These are phyloP conservation scores for Picea mariana DNA, from an alignment of 83 land plant species.

Conservation along the genomic window DNA sequence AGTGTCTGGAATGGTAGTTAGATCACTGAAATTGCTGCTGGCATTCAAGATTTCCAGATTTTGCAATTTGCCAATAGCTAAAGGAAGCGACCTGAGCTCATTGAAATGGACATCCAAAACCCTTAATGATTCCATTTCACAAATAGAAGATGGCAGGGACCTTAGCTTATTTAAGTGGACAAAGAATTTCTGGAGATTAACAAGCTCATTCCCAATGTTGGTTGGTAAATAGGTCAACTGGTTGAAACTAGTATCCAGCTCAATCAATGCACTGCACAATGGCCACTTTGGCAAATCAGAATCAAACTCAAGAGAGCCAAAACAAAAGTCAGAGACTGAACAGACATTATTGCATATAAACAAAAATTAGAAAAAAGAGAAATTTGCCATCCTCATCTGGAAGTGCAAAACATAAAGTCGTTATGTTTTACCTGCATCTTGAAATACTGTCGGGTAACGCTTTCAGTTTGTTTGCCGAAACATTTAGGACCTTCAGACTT, in stretches of 20 bases:
- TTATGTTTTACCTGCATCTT: constrained; percentile 72
- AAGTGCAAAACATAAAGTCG: background rate
- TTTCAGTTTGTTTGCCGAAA: constrained; percentile 66
- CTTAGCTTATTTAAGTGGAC: constrained; percentile 74
- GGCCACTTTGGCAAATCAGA: background rate
- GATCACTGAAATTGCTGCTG: constrained; percentile 84
- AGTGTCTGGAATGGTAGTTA: constrained; percentile 66
- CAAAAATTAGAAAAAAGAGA: no score
- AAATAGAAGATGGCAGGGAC: constrained; percentile 71
- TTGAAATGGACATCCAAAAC: constrained; percentile 81
- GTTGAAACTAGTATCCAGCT: constrained; percentile 79
- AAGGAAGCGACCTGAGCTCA: constrained; percentile 73
- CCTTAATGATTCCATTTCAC: constrained; percentile 69
- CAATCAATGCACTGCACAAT: constrained; percentile 64
- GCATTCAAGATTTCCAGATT: constrained; percentile 71
- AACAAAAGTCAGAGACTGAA: background rate
- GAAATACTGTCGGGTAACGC: constrained; percentile 79
- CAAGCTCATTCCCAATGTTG: constrained; percentile 56
- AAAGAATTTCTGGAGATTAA: constrained; percentile 56
- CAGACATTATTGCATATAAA: no score
- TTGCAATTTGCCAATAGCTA: constrained; percentile 65
- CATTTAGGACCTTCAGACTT: constrained; percentile 61
- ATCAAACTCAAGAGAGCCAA: background rate
- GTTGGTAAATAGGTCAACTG: constrained; percentile 66
- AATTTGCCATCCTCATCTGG: background rate